Conservation (phyloP, 371 early-diverging fungal genomes). For the Lichtheimia hyalospora region DNA sequence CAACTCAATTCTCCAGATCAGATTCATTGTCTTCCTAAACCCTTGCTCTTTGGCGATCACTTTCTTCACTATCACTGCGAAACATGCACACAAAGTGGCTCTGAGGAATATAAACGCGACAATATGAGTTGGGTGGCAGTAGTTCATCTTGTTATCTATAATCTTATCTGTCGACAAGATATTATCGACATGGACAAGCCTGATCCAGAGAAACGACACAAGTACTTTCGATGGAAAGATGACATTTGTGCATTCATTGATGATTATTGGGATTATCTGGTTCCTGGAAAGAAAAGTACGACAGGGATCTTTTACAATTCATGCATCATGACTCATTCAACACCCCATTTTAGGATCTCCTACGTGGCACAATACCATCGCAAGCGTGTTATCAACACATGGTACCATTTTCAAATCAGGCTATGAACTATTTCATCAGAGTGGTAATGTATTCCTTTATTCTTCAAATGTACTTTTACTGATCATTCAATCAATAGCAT, state of each 20-base stretch:
- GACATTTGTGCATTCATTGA: slow-evolving; percentile 81
- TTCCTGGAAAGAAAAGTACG: slow-evolving; percentile 67
- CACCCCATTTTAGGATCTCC: slow-evolving; percentile 40
- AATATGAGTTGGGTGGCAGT: slow-evolving; percentile 73
- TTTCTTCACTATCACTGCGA: slow-evolving; percentile 70
- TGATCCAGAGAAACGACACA: slow-evolving; percentile 54
- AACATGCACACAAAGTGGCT: slow-evolving; percentile 58
- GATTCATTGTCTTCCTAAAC: slow-evolving; percentile 39
- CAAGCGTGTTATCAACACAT: slow-evolving; percentile 80
- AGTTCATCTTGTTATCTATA: slow-evolving; percentile 76
- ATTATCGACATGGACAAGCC: slow-evolving; percentile 24
- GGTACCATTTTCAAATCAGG: slow-evolving; percentile 76
- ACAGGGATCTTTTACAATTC: not conserved
- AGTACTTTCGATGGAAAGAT: slow-evolving; percentile 80
- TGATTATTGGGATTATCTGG: slow-evolving; percentile 74
- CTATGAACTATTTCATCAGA: slow-evolving; percentile 58
- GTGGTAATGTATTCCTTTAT: slow-evolving; percentile 27
- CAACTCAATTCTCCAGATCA: not conserved
- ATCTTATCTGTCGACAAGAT: slow-evolving; percentile 52
- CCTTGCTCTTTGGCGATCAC: slow-evolving; percentile 60
- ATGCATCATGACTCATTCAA: not conserved
- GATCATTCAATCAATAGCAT: slow-evolving; percentile 35
- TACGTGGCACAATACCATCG: slow-evolving; percentile 80
- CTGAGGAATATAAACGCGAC: slow-evolving; percentile 58
- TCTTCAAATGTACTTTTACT: not conserved